Base-by-base conservation (phyloP, 2,329 filamentous ascomycete genomes). In the Raffaelea albimanens region DNA sequence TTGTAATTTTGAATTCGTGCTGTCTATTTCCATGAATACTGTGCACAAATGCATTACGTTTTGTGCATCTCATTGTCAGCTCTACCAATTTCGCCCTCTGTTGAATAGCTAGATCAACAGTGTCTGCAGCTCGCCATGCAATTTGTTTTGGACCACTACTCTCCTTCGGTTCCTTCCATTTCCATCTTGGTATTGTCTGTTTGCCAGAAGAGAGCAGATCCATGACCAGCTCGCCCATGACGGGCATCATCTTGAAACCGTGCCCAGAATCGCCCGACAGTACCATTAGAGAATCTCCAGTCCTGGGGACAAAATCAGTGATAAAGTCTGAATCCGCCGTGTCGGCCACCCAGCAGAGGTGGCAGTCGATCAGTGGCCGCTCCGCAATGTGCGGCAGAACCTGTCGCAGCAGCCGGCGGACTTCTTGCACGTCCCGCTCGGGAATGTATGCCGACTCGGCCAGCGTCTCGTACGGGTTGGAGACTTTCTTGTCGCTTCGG, bases 281-380 rank as follows among this genome's bases (percentile, higher is more conserved):
- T 0, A 79, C 56, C 2, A 82, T 59, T 2, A 81, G 63, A n/a
- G 34, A 38, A 1, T 67, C 70, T 2, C 63, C 61, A 1, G 67
- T 73, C 1, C 63, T 58, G 0, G 78, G 78, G 1, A 82, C 71
- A 46, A 70, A 76, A 56, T 82, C 78, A 40, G 83, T 68, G 43
- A 79, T 69, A 52, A 72, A 83, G 42, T 82, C 75, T 0, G 76
- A 79, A 54, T 81, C 75, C 8, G 61, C 66, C 0, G 76, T 78
- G 54, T 83, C 80, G 1, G 77, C 76, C 50, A 78, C 78, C 79
- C 79, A 83, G 56, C 80, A 83, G n/a, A 83, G 59, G 1, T 67
- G 69, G 55, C 71, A 70, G 25, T 71, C 64, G 2, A 82, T 70
- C n/a, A 83, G 63, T 0, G 77, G 76, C 3, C 78, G 58, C 16